Evolutionary conservation across 1,284 basidiomycete genomes (phyloP).

Genomic region (Rhodotorula sp.): DNA sequence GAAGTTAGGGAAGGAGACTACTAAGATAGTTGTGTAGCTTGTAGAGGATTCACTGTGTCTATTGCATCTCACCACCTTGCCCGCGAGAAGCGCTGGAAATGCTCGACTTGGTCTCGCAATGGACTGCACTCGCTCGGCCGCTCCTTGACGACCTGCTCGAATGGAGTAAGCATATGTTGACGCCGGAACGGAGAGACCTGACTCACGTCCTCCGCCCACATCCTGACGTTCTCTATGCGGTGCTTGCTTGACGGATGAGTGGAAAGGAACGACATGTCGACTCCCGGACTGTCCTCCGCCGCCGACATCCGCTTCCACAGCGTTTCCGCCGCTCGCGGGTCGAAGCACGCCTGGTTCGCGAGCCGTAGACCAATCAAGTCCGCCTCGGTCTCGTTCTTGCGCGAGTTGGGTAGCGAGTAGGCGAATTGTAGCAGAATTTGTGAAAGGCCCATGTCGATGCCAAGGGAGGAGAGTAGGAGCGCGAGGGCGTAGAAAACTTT

Average conservation of each 20-base stretch:
- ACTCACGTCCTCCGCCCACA: conserved; percentile 36
- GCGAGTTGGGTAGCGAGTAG: conserved; percentile 74
- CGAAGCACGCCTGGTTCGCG: conserved; percentile 65
- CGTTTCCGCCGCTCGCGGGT: conserved; percentile 68
- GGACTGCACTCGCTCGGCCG: conserved; percentile 25
- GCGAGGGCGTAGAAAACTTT: conserved; percentile 57
- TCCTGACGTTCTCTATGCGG: conserved; percentile 57
- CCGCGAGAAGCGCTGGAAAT: conserved; percentile 6
- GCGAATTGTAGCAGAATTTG: conserved; percentile 57
- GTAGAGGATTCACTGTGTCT: not conserved
- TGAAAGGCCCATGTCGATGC: conserved; percentile 60
- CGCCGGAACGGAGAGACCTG: too few species aligned
- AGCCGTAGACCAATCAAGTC: conserved; percentile 44
- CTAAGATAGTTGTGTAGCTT: not conserved
- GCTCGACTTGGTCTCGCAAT: conserved; percentile 1
- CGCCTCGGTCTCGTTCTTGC: conserved; percentile 74
- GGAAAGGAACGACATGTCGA: conserved; percentile 57
- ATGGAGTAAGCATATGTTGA: too few species aligned
- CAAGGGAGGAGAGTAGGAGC: conserved; percentile 57
- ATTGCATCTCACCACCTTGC: conserved; percentile 3
- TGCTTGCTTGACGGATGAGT: conserved; percentile 72
- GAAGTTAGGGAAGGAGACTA: not conserved
- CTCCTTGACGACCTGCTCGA: conserved; percentile 12
- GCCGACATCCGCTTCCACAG: conserved; percentile 44
- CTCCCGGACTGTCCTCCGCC: conserved; percentile 22